Conservation (phyloP, 148 eudicot genomes). For the Amaranthus hypochondriacus region DNA sequence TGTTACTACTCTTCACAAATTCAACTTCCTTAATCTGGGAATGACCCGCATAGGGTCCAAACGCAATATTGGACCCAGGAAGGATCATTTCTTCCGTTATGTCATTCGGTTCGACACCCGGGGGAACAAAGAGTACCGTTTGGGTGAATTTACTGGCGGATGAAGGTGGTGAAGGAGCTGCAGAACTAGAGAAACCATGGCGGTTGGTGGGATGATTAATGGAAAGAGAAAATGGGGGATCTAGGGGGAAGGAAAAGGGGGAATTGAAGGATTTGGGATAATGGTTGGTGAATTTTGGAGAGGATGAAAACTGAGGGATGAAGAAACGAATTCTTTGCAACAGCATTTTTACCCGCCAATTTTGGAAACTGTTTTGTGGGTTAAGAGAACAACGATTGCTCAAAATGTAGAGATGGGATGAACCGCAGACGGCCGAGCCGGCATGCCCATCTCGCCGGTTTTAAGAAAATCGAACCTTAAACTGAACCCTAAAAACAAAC, state of each 20-base stretch:
- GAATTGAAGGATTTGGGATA: slow-evolving; percentile 1
- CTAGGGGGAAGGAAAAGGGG: slow-evolving; percentile 9
- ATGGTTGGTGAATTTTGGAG: slow-evolving; percentile 5
- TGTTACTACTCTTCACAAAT: slow-evolving; percentile 68
- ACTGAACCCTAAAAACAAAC: no score
- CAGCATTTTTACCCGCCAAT: slow-evolving; percentile 28
- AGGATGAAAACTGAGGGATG: slow-evolving; percentile 23
- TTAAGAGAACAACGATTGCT: no score
- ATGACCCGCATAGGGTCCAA: slow-evolving; percentile 80
- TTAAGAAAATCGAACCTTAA: no score
- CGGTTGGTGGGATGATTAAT: not conserved
- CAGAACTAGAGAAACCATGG: slow-evolving; percentile 24
- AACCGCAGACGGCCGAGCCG: no score
- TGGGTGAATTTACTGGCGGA: slow-evolving; percentile 32
- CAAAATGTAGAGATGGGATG: no score
- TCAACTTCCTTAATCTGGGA: slow-evolving; percentile 74
- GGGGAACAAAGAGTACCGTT: slow-evolving; percentile 65
- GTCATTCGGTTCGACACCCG: slow-evolving; percentile 64
- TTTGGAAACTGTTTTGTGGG: not conserved
- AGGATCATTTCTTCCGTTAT: slow-evolving; percentile 62
- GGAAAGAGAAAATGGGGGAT: slow-evolving; percentile 19
- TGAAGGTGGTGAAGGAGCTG: slow-evolving; percentile 19
- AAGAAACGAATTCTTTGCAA: slow-evolving; percentile 28
- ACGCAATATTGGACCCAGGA: slow-evolving; percentile 73
- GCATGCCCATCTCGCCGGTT: no score